Evolutionary conservation across 1,139 yeast species (phyloP).

Genomic region (Debaryomyces sp.): DNA sequence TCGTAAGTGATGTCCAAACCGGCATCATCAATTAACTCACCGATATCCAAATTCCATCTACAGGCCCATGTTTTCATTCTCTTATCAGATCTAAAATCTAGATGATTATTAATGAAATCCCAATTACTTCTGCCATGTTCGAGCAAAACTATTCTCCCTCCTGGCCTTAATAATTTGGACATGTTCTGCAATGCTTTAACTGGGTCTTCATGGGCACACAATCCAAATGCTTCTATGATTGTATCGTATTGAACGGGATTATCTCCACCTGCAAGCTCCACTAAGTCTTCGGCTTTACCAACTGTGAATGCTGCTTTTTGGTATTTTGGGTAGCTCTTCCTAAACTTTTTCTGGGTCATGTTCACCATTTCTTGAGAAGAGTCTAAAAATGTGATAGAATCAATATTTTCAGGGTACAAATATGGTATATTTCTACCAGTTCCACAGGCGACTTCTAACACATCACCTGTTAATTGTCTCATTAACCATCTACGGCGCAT

Average conservation of each 20-base stretch:
- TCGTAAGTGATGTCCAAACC: conserved; percentile 84
- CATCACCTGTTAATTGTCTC: conserved; percentile 82
- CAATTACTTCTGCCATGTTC: conserved; percentile 93
- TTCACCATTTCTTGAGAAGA: conserved; percentile 85
- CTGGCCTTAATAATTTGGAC: conserved; percentile 73
- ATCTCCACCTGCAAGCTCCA: conserved; percentile 50
- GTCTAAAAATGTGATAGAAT: conserved; percentile 82
- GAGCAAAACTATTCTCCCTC: conserved; percentile 83
- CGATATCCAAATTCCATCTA: conserved; percentile 94
- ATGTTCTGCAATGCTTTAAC: conserved; percentile 78
- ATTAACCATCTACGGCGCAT: conserved; percentile 81
- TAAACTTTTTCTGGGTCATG: conserved; percentile 74
- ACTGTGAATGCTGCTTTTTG: conserved; percentile 81
- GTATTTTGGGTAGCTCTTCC: conserved; percentile 63
- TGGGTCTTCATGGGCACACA: conserved; percentile 95
- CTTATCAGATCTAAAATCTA: conserved; percentile 81
- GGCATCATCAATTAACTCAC: conserved; percentile 77
- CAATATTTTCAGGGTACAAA: conserved; percentile 58
- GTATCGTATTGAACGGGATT: conserved; percentile 75
- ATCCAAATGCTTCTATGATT: conserved; percentile 89
- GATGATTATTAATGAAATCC: conserved; percentile 73
- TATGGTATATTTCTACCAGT: conserved; percentile 91
- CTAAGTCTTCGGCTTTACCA: conserved; percentile 88
- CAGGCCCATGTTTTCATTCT: conserved; percentile 96
- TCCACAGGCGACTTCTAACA: conserved; percentile 92